Conservation (phyloP, 768 basidiomycete species). For the Tubosaeta brunneosetosa region DNA sequence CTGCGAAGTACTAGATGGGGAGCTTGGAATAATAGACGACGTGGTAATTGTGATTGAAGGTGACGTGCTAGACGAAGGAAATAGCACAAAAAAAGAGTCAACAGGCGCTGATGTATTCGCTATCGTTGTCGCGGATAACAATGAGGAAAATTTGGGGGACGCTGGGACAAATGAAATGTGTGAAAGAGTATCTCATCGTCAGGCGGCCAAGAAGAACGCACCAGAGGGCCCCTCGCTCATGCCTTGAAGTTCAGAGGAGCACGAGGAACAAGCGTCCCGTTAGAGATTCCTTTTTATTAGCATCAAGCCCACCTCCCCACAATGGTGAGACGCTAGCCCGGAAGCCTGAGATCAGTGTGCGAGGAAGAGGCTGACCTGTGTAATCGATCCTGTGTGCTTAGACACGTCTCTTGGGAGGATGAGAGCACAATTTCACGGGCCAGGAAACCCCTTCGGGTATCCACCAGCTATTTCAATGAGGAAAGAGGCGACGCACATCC, state of each 20-base stretch:
- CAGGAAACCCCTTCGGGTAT: too few species aligned
- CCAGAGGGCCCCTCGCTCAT: too few species aligned
- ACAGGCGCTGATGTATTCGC: not conserved
- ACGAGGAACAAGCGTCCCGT: too few species aligned
- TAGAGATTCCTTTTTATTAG: not conserved
- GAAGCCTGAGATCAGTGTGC: too few species aligned
- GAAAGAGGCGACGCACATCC: not conserved
- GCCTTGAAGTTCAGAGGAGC: not conserved
- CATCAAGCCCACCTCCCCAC: not conserved
- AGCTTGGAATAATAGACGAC: not conserved
- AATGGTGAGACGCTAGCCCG: not conserved
- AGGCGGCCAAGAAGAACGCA: not conserved
- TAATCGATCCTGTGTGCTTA: too few species aligned
- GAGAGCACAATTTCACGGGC: too few species aligned
- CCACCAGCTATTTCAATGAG: not conserved
- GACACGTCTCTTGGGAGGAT: too few species aligned
- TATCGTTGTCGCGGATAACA: not conserved
- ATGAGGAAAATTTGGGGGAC: not conserved
- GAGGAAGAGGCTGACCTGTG: too few species aligned
- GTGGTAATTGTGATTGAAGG: not conserved
- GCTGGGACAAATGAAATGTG: too few species aligned
- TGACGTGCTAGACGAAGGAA: not conserved
- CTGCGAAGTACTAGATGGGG: not conserved
- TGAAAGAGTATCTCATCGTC: not conserved
- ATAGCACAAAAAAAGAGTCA: not conserved